Evolutionary conservation across 1,139 yeast species (phyloP).

Genomic region (Scheffersomyces titani): DNA sequence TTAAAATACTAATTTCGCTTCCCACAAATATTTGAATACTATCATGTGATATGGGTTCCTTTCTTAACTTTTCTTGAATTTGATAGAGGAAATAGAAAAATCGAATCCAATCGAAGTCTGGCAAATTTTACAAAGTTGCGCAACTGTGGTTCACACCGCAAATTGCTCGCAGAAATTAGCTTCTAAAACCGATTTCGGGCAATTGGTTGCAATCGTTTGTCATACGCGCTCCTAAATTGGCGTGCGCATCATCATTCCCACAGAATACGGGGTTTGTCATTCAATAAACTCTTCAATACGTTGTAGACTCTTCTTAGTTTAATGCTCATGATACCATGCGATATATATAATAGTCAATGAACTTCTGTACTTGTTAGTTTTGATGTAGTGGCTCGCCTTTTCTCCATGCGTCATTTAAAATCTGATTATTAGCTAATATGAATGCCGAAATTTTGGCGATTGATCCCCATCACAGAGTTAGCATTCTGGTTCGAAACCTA

Average conservation of each 20-base stretch:
- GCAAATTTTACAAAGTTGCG: not conserved
- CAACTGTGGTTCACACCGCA: not conserved
- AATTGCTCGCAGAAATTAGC: not conserved
- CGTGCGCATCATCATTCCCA: no score
- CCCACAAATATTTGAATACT: not conserved
- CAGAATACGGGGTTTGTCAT: no score
- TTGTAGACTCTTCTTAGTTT: no score
- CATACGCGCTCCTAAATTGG: not conserved
- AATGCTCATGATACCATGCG: no score
- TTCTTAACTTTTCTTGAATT: not conserved
- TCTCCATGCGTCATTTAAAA: not conserved
- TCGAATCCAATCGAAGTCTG: not conserved
- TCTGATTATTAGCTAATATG: not conserved
- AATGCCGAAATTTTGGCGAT: constrained; percentile 4
- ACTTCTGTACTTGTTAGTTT: not conserved
- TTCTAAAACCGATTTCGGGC: not conserved
- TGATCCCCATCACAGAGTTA: constrained; percentile 14
- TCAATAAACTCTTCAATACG: no score
- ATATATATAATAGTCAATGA: no score
- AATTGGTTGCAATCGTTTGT: not conserved
- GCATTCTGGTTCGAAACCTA: constrained; percentile 15
- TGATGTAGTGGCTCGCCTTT: not conserved
- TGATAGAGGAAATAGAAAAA: not conserved
- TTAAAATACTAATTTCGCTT: not conserved
- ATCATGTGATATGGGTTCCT: not conserved